Conservation (phyloP, 2,329 filamentous ascomycete genomes). For the Pseudocercospora cruenta region DNA sequence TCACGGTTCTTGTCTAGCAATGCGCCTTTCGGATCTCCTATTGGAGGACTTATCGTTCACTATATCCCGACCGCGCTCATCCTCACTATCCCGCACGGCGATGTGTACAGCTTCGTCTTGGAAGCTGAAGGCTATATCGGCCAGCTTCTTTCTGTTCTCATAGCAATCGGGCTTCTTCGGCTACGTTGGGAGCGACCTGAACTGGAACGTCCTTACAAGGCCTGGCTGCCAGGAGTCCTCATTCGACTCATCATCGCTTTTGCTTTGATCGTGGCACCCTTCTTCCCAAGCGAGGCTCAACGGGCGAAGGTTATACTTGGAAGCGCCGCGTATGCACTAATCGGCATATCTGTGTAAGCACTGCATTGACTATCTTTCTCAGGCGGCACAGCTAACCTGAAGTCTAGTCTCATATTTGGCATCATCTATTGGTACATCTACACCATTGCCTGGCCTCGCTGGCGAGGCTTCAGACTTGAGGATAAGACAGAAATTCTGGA, state of each 20-base stretch:
- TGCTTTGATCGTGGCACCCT: constrained; percentile 61
- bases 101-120: constrained; percentile 73
- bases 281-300: constrained; percentile 60
- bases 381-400: constrained; percentile 16
- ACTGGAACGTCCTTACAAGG: constrained; percentile 65
- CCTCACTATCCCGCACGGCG: constrained; percentile 64
- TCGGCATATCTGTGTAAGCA: constrained; percentile 59
- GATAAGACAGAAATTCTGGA: constrained; percentile 62
- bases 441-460: constrained; percentile 63
- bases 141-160: constrained; percentile 62
- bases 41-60: constrained; percentile 70
- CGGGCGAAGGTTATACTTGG: constrained; percentile 52
- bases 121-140: constrained; percentile 72
- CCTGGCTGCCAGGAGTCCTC: constrained; percentile 64
- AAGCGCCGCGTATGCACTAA: constrained; percentile 58
- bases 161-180: constrained; percentile 62
- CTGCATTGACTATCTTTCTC: background rate
- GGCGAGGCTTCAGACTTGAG: constrained; percentile 64
- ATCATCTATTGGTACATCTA: constrained; percentile 71
- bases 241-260: constrained; percentile 59
- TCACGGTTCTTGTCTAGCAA: constrained; percentile 64
- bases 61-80: constrained; percentile 70
- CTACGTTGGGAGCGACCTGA: constrained; percentile 64
- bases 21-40: constrained; percentile 66
- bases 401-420: constrained; percentile 58